A percentile compares a stretch with the other conserved stretches of the same genome.
These are phyloP conservation scores for Anastatica hierochuntica DNA, from an alignment of 345 rosid genomes.

Conservation along the genomic window DNA sequence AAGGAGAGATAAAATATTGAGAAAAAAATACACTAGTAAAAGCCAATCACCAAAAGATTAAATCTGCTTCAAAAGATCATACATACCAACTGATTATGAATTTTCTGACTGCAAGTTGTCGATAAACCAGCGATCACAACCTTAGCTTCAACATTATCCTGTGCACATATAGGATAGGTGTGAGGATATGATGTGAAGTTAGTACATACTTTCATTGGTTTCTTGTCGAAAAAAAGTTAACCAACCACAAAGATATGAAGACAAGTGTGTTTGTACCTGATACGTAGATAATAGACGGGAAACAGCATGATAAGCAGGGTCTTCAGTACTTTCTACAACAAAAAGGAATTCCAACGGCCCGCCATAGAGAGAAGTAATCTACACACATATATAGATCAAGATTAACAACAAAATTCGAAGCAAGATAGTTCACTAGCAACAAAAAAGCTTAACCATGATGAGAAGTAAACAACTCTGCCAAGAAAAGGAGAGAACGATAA, in stretches of 20 bases:
- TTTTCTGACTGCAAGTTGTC: conserved; percentile 96
- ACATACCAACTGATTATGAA: conserved; percentile 95
- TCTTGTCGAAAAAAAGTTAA: background rate
- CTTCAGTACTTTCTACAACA: conserved; percentile 86
- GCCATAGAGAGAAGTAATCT: conserved; percentile 96
- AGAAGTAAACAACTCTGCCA: background rate
- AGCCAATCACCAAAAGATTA: background rate
- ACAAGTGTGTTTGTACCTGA: conserved; percentile 44
- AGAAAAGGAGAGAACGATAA: background rate
- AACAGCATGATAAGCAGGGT: conserved; percentile 79
- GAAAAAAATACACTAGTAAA: background rate
- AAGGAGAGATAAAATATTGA: background rate
- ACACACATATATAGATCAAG: conserved; percentile 18
- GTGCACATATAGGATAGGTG: conserved; percentile 13
- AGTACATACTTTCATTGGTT: background rate
- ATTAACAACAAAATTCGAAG: background rate
- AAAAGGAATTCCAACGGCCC: conserved; percentile 92
- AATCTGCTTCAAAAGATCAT: conserved; percentile 14
- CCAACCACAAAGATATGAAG: background rate
- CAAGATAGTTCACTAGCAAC: background rate
- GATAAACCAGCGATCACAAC: conserved; percentile 80
- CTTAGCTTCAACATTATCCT: conserved; percentile 77
- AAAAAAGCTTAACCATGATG: background rate
- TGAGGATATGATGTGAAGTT: conserved; percentile 3
- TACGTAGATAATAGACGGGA: conserved; percentile 47